Evolutionary conservation across 106 monocot species (phyloP).

Genomic region (Amphibolis antarctica): DNA sequence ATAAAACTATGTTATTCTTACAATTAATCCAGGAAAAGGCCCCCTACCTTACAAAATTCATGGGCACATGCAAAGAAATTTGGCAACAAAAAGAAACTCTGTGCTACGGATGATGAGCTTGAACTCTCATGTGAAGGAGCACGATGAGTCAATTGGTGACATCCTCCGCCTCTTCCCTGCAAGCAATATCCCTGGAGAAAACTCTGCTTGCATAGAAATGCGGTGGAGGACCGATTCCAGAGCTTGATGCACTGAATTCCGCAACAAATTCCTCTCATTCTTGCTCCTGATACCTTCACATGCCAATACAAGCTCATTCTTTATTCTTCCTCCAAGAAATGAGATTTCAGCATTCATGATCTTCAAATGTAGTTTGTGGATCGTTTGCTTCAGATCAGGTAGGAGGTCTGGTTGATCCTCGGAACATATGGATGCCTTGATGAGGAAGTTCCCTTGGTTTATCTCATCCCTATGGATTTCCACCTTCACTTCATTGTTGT

Average conservation of each 20-base stretch:
- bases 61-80: too few relatives aligned
- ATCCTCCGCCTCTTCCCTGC: conserved; percentile 38
- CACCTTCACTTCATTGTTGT: conserved; percentile 52
- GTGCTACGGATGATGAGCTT: too few relatives aligned
- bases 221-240: conserved; percentile 48
- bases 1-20: too few relatives aligned
- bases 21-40: too few relatives aligned
- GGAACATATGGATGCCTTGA: conserved; percentile 63
- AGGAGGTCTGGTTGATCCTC: conserved; percentile 68
- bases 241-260: conserved; percentile 36
- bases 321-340: conserved; percentile 61
- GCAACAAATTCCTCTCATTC: conserved; percentile 21
- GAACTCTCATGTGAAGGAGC: not conserved
- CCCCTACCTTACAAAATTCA: too few relatives aligned
- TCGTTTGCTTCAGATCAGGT: conserved; percentile 45
- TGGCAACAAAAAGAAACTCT: too few relatives aligned
- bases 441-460: conserved; percentile 16
- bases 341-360: conserved; percentile 55
- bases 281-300: conserved; percentile 16
- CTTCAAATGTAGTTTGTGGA: conserved; percentile 32
- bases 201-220: conserved; percentile 29
- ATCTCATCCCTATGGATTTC: conserved; percentile 18
- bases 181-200: conserved; percentile 29
- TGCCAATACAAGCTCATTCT: conserved; percentile 30
- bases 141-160: conserved; percentile 15